Percentiles rank a stretch among this genome's conserved stretches.
Conservation (phyloP, 2,329 filamentous ascomycete genomes). For the Colletotrichum musicola region DNA sequence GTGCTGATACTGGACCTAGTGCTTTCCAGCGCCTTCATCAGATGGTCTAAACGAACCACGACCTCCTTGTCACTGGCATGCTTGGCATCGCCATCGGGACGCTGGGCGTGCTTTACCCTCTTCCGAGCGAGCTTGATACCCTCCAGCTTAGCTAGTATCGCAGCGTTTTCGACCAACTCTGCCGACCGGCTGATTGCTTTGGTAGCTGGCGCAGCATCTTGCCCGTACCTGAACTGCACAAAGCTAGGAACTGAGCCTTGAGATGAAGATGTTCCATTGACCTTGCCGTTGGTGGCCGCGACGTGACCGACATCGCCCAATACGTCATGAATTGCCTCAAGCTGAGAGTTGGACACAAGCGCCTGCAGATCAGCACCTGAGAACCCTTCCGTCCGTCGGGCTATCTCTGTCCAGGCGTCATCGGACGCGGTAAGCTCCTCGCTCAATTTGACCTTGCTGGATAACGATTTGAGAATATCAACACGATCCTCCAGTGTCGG, state of each 20-base stretch:
- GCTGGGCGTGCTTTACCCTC: constrained; percentile 50
- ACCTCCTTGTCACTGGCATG: constrained; percentile 72
- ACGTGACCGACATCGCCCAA: constrained; percentile 66
- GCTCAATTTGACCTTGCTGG: constrained; percentile 81
- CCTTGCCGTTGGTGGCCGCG: constrained; percentile 51
- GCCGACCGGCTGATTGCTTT: constrained; percentile 62
- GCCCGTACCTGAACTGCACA: constrained; percentile 86
- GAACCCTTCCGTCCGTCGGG: constrained; percentile 85
- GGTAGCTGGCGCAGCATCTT: constrained; percentile 60
- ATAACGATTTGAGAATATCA: constrained; percentile 90
- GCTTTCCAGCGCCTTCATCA: constrained; percentile 79
- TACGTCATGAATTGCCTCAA: constrained; percentile 96
- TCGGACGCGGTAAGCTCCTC: constrained; percentile 71
- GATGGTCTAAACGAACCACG: constrained; percentile 85
- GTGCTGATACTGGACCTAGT: constrained; percentile 87
- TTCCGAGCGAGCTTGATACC: constrained; percentile 80
- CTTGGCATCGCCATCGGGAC: constrained; percentile 46
- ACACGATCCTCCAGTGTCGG: constrained; percentile 83
- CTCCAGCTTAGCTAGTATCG: constrained; percentile 84
- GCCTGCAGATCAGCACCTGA: constrained; percentile 96
- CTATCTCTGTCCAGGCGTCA: constrained; percentile 77
- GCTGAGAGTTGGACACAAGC: constrained; percentile 93
- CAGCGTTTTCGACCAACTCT: constrained; percentile 79
- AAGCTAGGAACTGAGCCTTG: constrained; percentile 65
- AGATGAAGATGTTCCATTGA: constrained; percentile 43